Conservation (phyloP, 352 stramenopile genomes). For the Thraustochytrium sp. region DNA sequence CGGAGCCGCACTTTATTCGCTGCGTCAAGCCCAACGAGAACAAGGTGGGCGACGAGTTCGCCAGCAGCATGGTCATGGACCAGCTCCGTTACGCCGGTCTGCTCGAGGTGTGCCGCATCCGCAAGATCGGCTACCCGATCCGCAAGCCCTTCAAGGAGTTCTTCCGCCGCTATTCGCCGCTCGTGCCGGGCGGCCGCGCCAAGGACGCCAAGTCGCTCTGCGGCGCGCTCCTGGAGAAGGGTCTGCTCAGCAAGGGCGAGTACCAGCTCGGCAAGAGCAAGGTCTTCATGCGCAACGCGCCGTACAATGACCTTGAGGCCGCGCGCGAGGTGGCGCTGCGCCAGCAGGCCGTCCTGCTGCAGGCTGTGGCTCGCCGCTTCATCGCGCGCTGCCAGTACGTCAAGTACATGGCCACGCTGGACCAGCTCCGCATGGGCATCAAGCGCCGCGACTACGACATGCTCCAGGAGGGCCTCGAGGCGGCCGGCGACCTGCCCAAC, state of each 20-base stretch:
- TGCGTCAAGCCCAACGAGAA: constrained; percentile 97
- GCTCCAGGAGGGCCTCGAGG: constrained; percentile 8
- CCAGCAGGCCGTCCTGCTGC: constrained; percentile 45
- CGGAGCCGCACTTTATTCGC: constrained; percentile 75
- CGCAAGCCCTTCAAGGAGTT: constrained; percentile 55
- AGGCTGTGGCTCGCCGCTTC: constrained; percentile 48
- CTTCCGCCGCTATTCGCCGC: constrained; percentile 51
- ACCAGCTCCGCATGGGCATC: constrained; percentile 13
- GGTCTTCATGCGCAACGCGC: constrained; percentile 57
- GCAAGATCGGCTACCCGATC: constrained; percentile 57
- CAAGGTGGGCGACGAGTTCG: constrained; percentile 57
- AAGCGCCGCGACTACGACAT: constrained; percentile 26
- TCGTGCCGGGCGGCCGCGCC: constrained; percentile 28
- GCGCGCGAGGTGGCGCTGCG: constrained; percentile 52
- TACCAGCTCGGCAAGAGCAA: constrained; percentile 57
- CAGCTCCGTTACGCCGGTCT: constrained; percentile 53
- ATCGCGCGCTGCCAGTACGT: constrained; percentile 35
- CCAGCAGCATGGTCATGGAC: constrained; percentile 49
- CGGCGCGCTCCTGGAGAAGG: constrained; percentile 46
- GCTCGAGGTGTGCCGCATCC: constrained; percentile 53
- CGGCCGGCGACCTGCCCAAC: constrained; percentile 22
- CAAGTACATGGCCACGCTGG: constrained; percentile 32
- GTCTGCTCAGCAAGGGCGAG: constrained; percentile 44
- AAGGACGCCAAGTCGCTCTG: constrained; percentile 50
- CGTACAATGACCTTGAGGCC: constrained; percentile 55